These are phyloP conservation scores for Aegilops umbellulata DNA, from an alignment of 176 grass and related monocot genomes.

Conservation along the genomic window DNA sequence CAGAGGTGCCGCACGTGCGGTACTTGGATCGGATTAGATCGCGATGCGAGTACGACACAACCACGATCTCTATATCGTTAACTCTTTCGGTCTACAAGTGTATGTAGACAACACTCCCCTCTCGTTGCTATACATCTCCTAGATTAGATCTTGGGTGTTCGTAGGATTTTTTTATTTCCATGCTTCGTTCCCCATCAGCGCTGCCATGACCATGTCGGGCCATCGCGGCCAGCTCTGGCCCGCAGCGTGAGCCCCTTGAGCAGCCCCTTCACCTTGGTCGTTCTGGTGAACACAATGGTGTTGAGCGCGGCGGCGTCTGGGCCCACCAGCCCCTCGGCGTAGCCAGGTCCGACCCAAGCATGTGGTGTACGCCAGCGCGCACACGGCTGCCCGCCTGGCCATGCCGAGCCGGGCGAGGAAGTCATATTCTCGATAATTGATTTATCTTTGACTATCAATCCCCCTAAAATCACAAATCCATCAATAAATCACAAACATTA, in stretches of 20 bases:
- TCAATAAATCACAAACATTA: too few relatives aligned
- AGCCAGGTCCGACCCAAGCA: conserved; percentile 19
- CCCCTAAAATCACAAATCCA: too few relatives aligned
- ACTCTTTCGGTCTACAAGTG: too few relatives aligned
- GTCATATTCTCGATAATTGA: background rate
- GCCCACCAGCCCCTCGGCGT: conserved; percentile 28
- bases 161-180: too few relatives aligned
- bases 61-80: too few relatives aligned
- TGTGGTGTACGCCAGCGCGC: conserved; percentile 59
- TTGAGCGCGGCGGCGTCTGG: conserved; percentile 28
- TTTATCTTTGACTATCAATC: too few relatives aligned
- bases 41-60: too few relatives aligned
- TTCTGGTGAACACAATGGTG: conserved; percentile 80
- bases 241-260: conserved; percentile 56
- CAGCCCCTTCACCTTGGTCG: conserved; percentile 74
- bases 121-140: too few relatives aligned
- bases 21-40: too few relatives aligned
- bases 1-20: too few relatives aligned
- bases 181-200: background rate
- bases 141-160: too few relatives aligned
- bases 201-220: conserved; percentile 59
- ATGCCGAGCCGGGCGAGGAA: conserved; percentile 48
- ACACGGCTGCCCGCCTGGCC: conserved; percentile 42
- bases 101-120: too few relatives aligned
- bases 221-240: conserved; percentile 66